A percentile compares a stretch with the other conserved stretches of the same genome.
These are phyloP conservation scores for Penicillium dipodomyicola DNA, from an alignment of 495 filamentous ascomycete genomes.

Conservation along the genomic window DNA sequence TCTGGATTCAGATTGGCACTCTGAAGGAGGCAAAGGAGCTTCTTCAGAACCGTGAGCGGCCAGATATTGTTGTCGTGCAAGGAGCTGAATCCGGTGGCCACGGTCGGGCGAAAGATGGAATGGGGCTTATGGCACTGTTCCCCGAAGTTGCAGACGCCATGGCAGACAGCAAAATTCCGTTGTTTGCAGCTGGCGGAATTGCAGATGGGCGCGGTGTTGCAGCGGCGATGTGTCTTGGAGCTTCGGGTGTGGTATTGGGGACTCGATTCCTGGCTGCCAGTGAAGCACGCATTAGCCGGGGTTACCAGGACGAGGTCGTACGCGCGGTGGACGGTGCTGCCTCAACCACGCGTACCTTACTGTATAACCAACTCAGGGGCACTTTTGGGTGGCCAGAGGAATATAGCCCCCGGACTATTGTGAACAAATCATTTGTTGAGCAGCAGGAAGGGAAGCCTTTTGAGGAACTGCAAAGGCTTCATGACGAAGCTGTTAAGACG, in stretches of 20 bases:
- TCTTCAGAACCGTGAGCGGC: conserved; percentile 32
- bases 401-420: conserved; percentile 61
- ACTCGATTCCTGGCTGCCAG: conserved; percentile 66
- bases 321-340: conserved; percentile 60
- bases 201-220: conserved; percentile 63
- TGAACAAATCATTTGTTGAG: conserved; percentile 62
- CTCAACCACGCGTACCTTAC: conserved; percentile 60
- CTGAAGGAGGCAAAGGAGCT: conserved; percentile 53
- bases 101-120: conserved; percentile 54
- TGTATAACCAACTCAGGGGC: conserved; percentile 70
- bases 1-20: conserved; percentile 70
- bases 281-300: conserved; percentile 60
- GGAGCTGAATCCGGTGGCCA: conserved; percentile 75
- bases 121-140: conserved; percentile 57
- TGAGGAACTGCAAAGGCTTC: conserved; percentile 57
- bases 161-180: conserved; percentile 42
- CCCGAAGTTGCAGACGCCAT: conserved; percentile 60
- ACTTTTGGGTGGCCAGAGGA: conserved; percentile 64
- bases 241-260: conserved; percentile 65
- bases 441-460: conserved; percentile 52
- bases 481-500: conserved; percentile 52
- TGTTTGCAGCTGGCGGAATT: conserved; percentile 74
- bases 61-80: conserved; percentile 72
- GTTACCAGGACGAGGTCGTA: conserved; percentile 61
- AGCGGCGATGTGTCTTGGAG: conserved; percentile 65